phyloP scores from a whole-genome alignment of 2,329 filamentous ascomycete species.

The Penicillium sclerotiorum region DNA sequence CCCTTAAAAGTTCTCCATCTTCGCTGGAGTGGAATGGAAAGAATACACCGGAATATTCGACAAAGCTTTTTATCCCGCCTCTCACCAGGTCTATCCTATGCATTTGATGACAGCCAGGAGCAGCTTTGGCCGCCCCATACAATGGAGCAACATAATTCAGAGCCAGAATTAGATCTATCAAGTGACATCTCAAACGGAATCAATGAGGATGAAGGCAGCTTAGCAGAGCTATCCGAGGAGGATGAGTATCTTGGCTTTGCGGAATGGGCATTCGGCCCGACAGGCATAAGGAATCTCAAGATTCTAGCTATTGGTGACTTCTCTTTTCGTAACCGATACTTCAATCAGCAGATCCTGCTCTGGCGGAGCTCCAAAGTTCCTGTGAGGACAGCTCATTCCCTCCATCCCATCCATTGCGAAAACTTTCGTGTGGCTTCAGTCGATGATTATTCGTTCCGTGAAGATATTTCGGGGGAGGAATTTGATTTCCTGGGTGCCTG shows the following conservation, averaged over 20 bases:
- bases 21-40: conserved; percentile 1
- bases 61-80: not conserved
- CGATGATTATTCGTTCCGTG: not conserved
- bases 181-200: no score
- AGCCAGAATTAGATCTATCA: no score
- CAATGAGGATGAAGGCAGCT: no score
- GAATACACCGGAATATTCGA: not conserved
- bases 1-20: not conserved
- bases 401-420: not conserved
- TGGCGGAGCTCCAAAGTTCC: not conserved
- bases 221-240: not conserved
- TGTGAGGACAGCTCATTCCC: not conserved
- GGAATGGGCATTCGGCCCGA: conserved; percentile 19
- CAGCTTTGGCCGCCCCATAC: no score
- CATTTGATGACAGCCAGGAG: no score
- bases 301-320: conserved; percentile 20
- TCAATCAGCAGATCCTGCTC: conserved; percentile 13
- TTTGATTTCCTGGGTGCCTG: conserved; percentile 15
- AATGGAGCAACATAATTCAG: no score
- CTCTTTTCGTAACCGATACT: conserved; percentile 12
- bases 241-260: conserved; percentile 15
- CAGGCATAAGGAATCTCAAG: conserved; percentile 11
- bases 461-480: conserved; percentile 4
- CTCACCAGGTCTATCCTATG: not conserved
- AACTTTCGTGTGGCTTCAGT: not conserved